phyloP scores from a whole-genome alignment of 331 rosid species.

The Arachis monticola region DNA sequence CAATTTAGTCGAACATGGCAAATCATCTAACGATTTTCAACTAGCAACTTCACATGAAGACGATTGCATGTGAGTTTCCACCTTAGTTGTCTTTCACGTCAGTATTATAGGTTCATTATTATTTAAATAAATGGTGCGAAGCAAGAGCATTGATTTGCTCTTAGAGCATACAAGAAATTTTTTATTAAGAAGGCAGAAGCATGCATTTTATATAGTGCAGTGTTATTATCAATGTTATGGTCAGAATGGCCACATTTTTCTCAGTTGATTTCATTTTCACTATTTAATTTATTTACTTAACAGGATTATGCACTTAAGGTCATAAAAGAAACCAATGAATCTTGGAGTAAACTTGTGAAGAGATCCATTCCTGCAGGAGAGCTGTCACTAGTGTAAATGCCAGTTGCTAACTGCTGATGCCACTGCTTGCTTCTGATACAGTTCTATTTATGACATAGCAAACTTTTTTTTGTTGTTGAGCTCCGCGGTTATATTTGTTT shows the following conservation, averaged over 20 bases:
- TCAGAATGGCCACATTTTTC: background rate
- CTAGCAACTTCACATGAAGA: too few relatives aligned
- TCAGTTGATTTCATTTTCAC: slow-evolving; percentile 1
- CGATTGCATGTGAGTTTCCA: too few relatives aligned
- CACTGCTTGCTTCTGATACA: slow-evolving; percentile 32
- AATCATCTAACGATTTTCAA: background rate
- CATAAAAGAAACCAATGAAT: slow-evolving; percentile 82
- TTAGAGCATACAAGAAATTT: background rate
- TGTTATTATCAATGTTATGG: slow-evolving; percentile 1
- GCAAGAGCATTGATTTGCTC: too few relatives aligned
- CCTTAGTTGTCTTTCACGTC: too few relatives aligned
- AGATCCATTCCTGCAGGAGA: slow-evolving; percentile 91
- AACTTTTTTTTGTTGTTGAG: slow-evolving; percentile 31
- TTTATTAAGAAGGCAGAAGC: background rate
- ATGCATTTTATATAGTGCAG: background rate
- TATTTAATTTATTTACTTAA: slow-evolving; percentile 31
- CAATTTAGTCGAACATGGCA: background rate
- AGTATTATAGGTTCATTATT: too few relatives aligned
- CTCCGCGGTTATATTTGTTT: slow-evolving; percentile 16
- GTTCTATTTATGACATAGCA: slow-evolving; percentile 28
- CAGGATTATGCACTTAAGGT: slow-evolving; percentile 94
- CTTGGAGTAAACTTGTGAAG: slow-evolving; percentile 94
- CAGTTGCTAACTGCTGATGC: slow-evolving; percentile 21
- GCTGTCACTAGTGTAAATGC: slow-evolving; percentile 74
- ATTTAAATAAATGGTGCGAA: too few relatives aligned